A percentile compares a stretch with the other conserved stretches of the same genome.
phyloP scores from a whole-genome alignment of 2,329 filamentous ascomycete genomes.

The Fusarium vanettenii region DNA sequence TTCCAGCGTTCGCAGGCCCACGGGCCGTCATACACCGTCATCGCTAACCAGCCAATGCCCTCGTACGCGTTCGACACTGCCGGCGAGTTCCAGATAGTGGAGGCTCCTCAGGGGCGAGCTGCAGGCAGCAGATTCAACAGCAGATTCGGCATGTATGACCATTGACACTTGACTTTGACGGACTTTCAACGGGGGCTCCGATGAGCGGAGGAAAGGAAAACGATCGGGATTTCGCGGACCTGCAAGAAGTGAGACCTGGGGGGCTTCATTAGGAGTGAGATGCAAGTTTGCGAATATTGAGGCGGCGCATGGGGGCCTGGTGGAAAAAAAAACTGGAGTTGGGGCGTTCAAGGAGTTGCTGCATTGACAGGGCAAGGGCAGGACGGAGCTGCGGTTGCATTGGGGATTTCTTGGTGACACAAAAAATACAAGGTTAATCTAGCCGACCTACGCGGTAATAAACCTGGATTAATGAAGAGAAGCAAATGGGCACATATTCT shows the following conservation, averaged over 20 bases:
- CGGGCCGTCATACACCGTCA: not conserved
- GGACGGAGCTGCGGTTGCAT: not conserved
- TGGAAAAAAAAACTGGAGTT: conserved; percentile 3
- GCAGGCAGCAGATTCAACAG: not conserved
- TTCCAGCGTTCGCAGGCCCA: not conserved
- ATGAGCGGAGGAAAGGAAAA: not conserved
- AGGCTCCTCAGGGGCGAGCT: not conserved
- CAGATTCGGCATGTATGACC: not conserved
- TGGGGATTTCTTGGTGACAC: not conserved
- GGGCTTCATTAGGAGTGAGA: not conserved
- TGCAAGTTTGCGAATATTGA: not conserved
- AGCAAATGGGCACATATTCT: not conserved
- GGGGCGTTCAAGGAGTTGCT: not conserved
- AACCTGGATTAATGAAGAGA: not conserved
- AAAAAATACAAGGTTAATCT: conserved; percentile 1
- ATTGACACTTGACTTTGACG: not conserved
- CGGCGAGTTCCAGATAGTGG: not conserved
- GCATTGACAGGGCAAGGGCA: not conserved
- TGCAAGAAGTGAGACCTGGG: not conserved
- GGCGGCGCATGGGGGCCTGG: not conserved
- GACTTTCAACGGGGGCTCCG: not conserved
- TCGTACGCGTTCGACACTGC: not conserved
- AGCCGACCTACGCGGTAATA: not conserved
- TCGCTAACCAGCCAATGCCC: not conserved
- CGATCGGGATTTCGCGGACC: not conserved